Percentiles rank a stretch among this genome's conserved stretches.
These are phyloP conservation scores for Zygoascus meyerae DNA, from an alignment of 1,139 yeast species.

Conservation along the genomic window DNA sequence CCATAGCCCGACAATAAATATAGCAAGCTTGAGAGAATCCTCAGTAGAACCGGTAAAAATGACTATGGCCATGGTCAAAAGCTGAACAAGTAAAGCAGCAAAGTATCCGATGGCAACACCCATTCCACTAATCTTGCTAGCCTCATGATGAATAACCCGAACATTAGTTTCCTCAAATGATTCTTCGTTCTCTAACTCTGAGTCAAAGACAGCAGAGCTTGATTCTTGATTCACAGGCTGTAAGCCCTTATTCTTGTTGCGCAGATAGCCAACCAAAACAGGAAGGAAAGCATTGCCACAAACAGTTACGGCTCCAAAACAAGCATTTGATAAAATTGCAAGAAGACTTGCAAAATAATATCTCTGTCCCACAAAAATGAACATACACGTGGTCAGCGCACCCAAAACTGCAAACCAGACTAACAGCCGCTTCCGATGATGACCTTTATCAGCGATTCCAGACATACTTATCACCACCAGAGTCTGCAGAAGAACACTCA, in stretches of 20 bases:
- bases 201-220: too few relatives aligned
- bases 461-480: constrained; percentile 59
- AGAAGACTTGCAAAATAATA: constrained; percentile 51
- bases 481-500: constrained; percentile 59
- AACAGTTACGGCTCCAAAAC: constrained; percentile 67
- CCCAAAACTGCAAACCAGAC: constrained; percentile 53
- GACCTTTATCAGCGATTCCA: constrained; percentile 58
- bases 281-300: constrained; percentile 72
- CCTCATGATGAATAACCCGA: constrained; percentile 15
- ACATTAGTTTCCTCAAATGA: not conserved
- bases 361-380: constrained; percentile 40
- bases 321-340: constrained; percentile 56
- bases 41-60: constrained; percentile 39
- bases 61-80: constrained; percentile 47
- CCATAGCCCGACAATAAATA: constrained; percentile 60
- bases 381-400: constrained; percentile 44
- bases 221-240: not conserved
- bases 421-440: constrained; percentile 46
- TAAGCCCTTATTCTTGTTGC: constrained; percentile 16
- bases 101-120: constrained; percentile 64
- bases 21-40: constrained; percentile 48
- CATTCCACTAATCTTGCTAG: constrained; percentile 50
- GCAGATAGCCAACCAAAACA: constrained; percentile 41
- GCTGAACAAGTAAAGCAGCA: constrained; percentile 58
- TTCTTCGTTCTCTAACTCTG: too few relatives aligned